Percentiles rank a stretch among this genome's conserved stretches.
These are phyloP conservation scores for Lichina pygmaea DNA, from an alignment of 495 filamentous ascomycete genomes.

Conservation along the genomic window DNA sequence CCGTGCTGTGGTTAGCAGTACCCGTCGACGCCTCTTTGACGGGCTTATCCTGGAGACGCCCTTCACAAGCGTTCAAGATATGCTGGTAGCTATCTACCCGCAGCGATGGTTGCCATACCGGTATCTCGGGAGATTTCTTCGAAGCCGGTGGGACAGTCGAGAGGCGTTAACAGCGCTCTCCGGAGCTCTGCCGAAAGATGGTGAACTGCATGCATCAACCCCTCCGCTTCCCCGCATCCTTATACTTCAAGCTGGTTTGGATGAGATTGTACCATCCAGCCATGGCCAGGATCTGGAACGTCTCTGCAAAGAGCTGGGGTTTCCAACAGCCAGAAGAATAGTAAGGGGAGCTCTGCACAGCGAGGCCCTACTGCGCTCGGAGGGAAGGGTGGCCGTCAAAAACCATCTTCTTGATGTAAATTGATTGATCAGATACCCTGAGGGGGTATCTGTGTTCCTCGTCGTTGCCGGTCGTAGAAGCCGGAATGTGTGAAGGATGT, in stretches of 20 bases:
- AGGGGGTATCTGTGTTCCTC: too few species aligned
- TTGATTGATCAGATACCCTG: too few species aligned
- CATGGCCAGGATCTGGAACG: slow-evolving; percentile 23
- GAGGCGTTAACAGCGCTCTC: slow-evolving; percentile 14
- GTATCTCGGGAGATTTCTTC: slow-evolving; percentile 26
- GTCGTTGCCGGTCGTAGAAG: too few species aligned
- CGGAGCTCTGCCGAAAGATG: neutral
- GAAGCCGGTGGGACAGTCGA: slow-evolving; percentile 25
- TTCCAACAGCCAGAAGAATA: too few species aligned
- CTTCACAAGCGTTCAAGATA: slow-evolving; percentile 41
- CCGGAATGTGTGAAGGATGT: too few species aligned
- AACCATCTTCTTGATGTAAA: too few species aligned
- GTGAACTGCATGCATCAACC: slow-evolving; percentile 4
- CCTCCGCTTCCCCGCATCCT: slow-evolving; percentile 13
- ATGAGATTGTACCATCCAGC: slow-evolving; percentile 38
- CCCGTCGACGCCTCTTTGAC: neutral
- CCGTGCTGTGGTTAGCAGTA: neutral
- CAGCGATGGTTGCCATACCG: slow-evolving; percentile 63
- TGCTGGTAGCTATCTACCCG: slow-evolving; percentile 51
- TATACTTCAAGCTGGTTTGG: slow-evolving; percentile 32
- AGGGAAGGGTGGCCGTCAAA: too few species aligned
- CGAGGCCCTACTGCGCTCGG: too few species aligned
- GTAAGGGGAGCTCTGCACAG: too few species aligned
- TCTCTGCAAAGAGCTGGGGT: slow-evolving; percentile 6
- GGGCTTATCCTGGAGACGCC: slow-evolving; percentile 51